Conservation (phyloP, 2,329 filamentous ascomycete genomes). For the Parascedosporium putredinis region DNA sequence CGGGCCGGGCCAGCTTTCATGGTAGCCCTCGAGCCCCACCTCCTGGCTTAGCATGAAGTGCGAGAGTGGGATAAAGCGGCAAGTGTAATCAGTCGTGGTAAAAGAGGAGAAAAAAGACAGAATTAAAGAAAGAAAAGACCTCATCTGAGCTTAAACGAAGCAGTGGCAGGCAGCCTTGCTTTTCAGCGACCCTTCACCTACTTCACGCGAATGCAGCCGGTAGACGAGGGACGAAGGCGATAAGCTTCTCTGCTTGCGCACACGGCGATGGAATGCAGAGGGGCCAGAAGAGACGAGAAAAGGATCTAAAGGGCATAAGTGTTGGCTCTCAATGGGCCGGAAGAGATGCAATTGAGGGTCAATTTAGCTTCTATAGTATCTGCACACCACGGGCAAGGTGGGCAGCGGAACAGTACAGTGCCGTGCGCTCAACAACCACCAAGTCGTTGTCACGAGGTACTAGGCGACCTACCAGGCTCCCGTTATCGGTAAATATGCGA, state of each 20-base stretch:
- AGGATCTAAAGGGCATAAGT: no score
- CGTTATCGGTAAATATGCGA: neutral
- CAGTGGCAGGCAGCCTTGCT: neutral
- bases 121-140: neutral
- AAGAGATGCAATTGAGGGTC: neutral
- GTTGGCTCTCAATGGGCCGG: neutral
- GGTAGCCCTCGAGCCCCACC: neutral
- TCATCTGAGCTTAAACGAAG: neutral
- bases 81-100: no score
- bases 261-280: neutral
- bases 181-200: neutral
- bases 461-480: neutral
- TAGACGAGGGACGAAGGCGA: neutral
- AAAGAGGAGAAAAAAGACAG: neutral
- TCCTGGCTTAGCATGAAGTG: neutral
- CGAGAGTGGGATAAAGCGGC: constrained; percentile 1
- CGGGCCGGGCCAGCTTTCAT: neutral
- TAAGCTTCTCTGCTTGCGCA: neutral
- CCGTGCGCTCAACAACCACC: neutral
- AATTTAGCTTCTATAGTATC: constrained; percentile 2
- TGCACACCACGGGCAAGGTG: neutral
- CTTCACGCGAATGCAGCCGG: neutral
- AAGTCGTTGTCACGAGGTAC: neutral
- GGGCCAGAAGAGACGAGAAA: no score
- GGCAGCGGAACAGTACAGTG: neutral